Evolutionary conservation across 352 stramenopile genomes (phyloP), one percentile per base, ranked within the genome.

Genomic region (Plasmopara muralis): DNA sequence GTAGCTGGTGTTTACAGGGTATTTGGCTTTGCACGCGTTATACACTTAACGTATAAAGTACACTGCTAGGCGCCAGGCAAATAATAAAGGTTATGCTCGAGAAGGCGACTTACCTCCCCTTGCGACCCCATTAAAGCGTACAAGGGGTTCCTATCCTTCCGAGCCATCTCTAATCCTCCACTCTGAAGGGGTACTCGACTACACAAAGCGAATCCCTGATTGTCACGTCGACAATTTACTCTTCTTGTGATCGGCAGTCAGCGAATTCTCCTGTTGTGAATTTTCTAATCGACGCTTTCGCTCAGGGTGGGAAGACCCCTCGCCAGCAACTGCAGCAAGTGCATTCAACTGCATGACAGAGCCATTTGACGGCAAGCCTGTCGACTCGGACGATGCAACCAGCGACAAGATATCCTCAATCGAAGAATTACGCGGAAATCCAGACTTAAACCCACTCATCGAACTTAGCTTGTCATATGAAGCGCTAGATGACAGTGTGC

Each of bases 321-420:
- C 78, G 9, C 76, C 74, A 14, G 78, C 78, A 29, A 87, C 70
- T 13, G 72, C 74, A 2, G 76, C 79, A 29, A 89, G 45, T 18
- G 79, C 76, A 47, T 67, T 89, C 43, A 87, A 46, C 55, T 89
- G 78, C 50, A 89, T 43, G 44, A 73, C 72, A 15, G 78, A 89
- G 35, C 73, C 72, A 57, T 68, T 74, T 3, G 64, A 77, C 4
- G 63, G 55, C 40, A 80, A 43, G 37, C 74, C 66, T 4, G 64
- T 68, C n/a, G 67, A 76, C 62, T 90, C 79, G 3, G 79, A 90
- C 31, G 77, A 87, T 15, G 82, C 82, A 39, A 93, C 80, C 1
- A 93, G 67, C 49, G 83, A 93, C 43, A 93, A 53, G 60, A 93
- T 93, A 50, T 93, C 83, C 52, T 93, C 83, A 39, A 93, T 89